A percentile compares a stretch with the other conserved stretches of the same genome.
Conservation (phyloP, 2,329 filamentous ascomycete genomes). For the Microdochium nivale region DNA sequence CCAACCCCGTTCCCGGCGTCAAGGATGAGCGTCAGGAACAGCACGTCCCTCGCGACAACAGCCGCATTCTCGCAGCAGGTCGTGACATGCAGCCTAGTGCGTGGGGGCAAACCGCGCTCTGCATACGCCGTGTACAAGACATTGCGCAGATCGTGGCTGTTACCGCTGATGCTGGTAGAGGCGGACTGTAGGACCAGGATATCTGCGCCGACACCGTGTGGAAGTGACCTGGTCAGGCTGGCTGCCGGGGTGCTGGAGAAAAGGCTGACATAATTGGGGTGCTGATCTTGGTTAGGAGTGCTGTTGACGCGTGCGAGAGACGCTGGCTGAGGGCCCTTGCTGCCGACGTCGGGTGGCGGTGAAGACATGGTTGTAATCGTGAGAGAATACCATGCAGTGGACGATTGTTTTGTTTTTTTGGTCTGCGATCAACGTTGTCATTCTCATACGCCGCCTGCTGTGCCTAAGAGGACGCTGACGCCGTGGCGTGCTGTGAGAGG, state of each 20-base stretch:
- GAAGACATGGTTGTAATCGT: no score
- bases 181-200: conserved; percentile 43
- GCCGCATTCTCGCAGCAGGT: background rate
- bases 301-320: background rate
- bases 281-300: background rate
- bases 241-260: conserved; percentile 47
- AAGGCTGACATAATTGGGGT: background rate
- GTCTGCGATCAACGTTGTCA: no score
- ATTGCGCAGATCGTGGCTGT: conserved; percentile 43
- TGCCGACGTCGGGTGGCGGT: no score
- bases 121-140: conserved; percentile 44
- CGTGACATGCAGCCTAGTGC: background rate
- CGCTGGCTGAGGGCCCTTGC: no score
- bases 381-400: no score
- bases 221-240: conserved; percentile 36
- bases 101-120: conserved; percentile 17
- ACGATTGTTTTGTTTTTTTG: no score
- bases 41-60: background rate
- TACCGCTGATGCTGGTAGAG: background rate
- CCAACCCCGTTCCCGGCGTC: background rate
- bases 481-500: no score
- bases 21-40: background rate
- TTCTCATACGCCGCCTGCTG: no score
- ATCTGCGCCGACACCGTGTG: conserved; percentile 37
- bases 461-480: no score